Base-by-base conservation (phyloP, 2,329 filamentous ascomycete species). In the Xylaria sp. region DNA sequence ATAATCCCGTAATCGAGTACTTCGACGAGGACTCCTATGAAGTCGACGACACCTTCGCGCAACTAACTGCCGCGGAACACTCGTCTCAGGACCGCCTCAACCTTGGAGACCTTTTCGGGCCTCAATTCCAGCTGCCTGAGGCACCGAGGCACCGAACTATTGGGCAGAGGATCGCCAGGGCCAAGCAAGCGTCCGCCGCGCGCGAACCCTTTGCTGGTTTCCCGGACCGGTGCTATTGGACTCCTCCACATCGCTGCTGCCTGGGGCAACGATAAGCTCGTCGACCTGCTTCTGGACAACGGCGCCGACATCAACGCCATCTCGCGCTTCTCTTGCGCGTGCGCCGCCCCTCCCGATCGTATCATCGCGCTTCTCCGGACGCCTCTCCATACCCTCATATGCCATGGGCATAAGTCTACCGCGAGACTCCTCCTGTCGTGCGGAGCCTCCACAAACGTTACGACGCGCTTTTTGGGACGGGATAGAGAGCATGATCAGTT, bases 321-420 rank as follows among this genome's bases (percentile, higher is more conserved):
- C 4, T 75, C 71, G 1, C 60, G 53, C 32, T 55, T 69, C 5
- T 71, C 71, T 48, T 76, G 75, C 53, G 1, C 32, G n/a, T 75
- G 74, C 47, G 5, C 18, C 5, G 25, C 55, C 3, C 68, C 69
- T 57, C 59, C 32, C 16, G 8, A 23, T 16, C 16, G 21, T 27
- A 1, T 16, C 1, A 12, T 27, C 13, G 35, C 40, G n/a, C 69
- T 69, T 32, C 62, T 72, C 16, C 74, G 71, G 74, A 71, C 23
- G 42, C 73, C 74, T 47, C 69, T 75, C 6, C 74, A 74, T 67
- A 70, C 55, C 12, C 61, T 73, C 18, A 73, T 75, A 16, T 75
- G 74, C 42, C 57, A 69, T 35, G 65, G 71, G 13, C 69, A 72
- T 40, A 64, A 73, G 37, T 73, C 70, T 3, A 72, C 71, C 1